Conservation (phyloP, 805 yeast genomes). For the Ascoidea asiatica region DNA sequence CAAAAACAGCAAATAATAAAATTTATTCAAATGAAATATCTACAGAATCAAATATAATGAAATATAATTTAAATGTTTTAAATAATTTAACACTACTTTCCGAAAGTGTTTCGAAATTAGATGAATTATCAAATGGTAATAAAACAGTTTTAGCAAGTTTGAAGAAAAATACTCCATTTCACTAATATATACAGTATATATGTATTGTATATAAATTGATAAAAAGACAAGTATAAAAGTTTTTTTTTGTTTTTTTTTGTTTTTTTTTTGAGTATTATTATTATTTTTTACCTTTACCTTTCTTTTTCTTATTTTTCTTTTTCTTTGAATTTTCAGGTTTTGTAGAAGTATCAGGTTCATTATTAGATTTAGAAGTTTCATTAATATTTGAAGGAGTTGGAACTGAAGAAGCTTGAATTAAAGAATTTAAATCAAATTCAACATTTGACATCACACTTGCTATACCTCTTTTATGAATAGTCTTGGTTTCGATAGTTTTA, state of each 20-base stretch:
- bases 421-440: background rate
- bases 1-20: too few relatives aligned
- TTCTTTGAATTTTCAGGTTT: background rate
- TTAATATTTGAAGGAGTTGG: background rate
- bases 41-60: too few relatives aligned
- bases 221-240: background rate
- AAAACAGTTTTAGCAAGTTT: background rate
- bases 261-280: background rate
- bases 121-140: background rate
- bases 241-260: slow-evolving; percentile 1
- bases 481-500: too few relatives aligned
- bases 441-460: background rate
- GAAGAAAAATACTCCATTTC: background rate
- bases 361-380: background rate
- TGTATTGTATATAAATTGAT: too few relatives aligned
- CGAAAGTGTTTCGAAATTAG: too few relatives aligned
- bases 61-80: too few relatives aligned
- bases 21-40: too few relatives aligned
- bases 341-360: background rate
- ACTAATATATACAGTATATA: too few relatives aligned
- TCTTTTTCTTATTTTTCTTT: background rate
- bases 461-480: background rate
- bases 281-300: background rate
- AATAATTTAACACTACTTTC: too few relatives aligned
- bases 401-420: too few relatives aligned